Conservation (phyloP, 176 grass and related monocot species). For the Calamus simplicifolius region DNA sequence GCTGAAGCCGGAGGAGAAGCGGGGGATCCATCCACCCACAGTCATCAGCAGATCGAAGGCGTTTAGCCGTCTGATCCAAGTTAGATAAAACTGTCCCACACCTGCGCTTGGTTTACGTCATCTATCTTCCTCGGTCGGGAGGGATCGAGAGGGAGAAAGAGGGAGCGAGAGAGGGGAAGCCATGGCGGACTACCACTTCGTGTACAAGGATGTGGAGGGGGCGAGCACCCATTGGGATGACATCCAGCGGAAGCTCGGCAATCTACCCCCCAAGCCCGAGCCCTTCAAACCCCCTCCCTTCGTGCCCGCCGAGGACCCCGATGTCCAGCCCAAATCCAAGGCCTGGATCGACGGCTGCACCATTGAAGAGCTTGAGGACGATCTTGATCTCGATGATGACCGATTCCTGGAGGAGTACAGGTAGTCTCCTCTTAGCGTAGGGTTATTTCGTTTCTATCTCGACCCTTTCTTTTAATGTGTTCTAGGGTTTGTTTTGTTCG, state of each 20-base stretch:
- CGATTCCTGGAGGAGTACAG: conserved; percentile 97
- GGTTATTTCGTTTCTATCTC: background rate
- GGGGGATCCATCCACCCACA: no score
- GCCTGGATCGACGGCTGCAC: conserved; percentile 72
- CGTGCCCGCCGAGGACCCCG: conserved; percentile 50
- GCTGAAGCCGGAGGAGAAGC: no score
- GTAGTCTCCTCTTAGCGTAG: conserved; percentile 23
- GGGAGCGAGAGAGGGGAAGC: conserved; percentile 1
- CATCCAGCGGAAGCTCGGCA: conserved; percentile 84
- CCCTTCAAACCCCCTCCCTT: conserved; percentile 74
- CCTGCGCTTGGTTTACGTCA: no score
- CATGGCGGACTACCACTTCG: conserved; percentile 93
- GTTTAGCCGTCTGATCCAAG: no score
- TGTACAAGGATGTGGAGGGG: conserved; percentile 92
- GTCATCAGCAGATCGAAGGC: no score
- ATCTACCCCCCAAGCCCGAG: conserved; percentile 76
- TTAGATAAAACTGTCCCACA: no score
- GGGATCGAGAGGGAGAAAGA: background rate
- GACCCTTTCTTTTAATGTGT: background rate
- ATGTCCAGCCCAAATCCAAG: conserved; percentile 59
- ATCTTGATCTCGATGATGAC: conserved; percentile 66
- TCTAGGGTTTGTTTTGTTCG: background rate
- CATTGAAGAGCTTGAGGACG: conserved; percentile 73
- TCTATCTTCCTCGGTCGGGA: no score
- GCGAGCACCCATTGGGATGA: conserved; percentile 88